A percentile compares a stretch with the other conserved stretches of the same genome.
Evolutionary conservation across 345 rosid genomes (phyloP).

Genomic region (Orychophragmus violaceus): DNA sequence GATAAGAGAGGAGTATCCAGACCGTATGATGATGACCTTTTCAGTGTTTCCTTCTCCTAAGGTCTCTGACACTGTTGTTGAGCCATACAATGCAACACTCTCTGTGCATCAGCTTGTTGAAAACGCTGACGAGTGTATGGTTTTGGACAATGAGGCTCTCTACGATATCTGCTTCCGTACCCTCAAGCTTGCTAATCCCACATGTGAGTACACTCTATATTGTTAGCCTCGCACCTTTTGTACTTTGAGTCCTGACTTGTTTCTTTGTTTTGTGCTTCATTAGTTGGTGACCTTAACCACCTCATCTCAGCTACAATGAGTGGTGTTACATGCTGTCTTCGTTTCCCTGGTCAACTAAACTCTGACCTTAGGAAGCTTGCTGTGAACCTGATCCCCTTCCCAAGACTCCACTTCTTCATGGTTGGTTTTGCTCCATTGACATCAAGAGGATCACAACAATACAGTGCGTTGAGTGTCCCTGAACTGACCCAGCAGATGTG

Average conservation of each 20-base stretch:
- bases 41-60: conserved; percentile 40
- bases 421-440: conserved; percentile 39
- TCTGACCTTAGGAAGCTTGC: conserved; percentile 38
- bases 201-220: conserved; percentile 26
- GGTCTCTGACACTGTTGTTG: conserved; percentile 41
- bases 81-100: conserved; percentile 39
- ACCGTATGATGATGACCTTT: conserved; percentile 40
- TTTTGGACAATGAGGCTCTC: conserved; percentile 38
- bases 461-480: conserved; percentile 39
- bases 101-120: conserved; percentile 40
- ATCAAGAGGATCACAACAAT: conserved; percentile 37
- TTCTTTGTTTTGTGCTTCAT: neutral
- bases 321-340: conserved; percentile 39
- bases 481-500: conserved; percentile 39
- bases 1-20: conserved; percentile 38
- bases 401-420: conserved; percentile 39
- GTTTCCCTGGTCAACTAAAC: conserved; percentile 41
- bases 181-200: conserved; percentile 34
- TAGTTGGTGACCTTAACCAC: conserved; percentile 41
- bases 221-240: too few relatives aligned
- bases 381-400: conserved; percentile 36
- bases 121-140: conserved; percentile 40
- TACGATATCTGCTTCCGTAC: conserved; percentile 42
- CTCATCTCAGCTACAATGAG: conserved; percentile 41
- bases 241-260: conserved; percentile 20